Evolutionary conservation across 768 basidiomycete genomes (phyloP).

Genomic region (Mycena alexandri): DNA sequence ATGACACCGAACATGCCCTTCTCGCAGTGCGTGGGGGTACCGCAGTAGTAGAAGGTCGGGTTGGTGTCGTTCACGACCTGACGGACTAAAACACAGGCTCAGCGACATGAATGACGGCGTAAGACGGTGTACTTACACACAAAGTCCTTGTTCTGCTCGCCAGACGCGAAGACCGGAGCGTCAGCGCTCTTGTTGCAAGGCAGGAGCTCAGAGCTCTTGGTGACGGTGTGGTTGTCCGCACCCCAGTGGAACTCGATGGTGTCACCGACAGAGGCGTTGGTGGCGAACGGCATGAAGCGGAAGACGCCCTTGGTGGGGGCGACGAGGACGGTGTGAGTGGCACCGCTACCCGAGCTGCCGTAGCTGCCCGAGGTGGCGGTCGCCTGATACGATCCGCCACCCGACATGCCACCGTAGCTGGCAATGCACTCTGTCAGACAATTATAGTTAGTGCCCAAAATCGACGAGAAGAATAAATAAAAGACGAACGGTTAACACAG

Average conservation of each 20-base stretch:
- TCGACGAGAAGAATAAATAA: not conserved
- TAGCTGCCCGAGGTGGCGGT: constrained; percentile 47
- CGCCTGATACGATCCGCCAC: constrained; percentile 49
- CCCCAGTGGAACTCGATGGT: constrained; percentile 84
- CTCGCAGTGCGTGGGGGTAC: constrained; percentile 75
- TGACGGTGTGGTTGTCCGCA: constrained; percentile 86
- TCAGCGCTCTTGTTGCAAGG: constrained; percentile 82
- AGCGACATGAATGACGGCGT: not conserved
- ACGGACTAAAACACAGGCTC: constrained; percentile 57
- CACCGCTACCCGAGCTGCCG: constrained; percentile 61
- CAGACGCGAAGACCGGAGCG: constrained; percentile 69
- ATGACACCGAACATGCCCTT: constrained; percentile 91
- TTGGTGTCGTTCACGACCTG: constrained; percentile 81
- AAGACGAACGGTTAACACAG: constrained; percentile 72
- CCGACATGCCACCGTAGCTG: constrained; percentile 57
- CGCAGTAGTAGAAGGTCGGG: constrained; percentile 83
- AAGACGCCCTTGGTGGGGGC: constrained; percentile 83
- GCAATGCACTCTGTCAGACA: constrained; percentile 70
- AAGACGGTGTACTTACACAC: constrained; percentile 60
- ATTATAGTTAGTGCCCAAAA: not conserved
- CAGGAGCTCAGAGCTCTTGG: constrained; percentile 74
- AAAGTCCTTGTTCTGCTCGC: constrained; percentile 72
- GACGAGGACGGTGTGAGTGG: constrained; percentile 82
- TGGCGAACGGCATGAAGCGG: constrained; percentile 79
- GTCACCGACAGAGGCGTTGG: constrained; percentile 83